Evolutionary conservation across 2,329 filamentous ascomycete genomes (phyloP), one percentile per base, ranked within the genome.

Genomic region (Pyrenophora graminea): DNA sequence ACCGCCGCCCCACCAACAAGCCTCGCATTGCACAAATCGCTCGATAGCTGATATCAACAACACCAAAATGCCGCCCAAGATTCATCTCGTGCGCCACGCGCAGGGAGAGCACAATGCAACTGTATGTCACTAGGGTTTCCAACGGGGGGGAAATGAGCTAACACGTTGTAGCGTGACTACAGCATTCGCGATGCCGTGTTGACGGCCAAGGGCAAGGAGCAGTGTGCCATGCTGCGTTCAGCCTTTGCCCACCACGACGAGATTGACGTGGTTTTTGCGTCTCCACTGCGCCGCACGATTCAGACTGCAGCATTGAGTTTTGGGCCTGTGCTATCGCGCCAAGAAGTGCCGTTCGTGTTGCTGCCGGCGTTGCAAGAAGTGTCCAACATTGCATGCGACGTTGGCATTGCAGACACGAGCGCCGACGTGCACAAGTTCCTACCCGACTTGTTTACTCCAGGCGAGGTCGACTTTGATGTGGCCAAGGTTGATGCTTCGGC

Each of bases 321-420:
- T 71, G 81, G 80, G 15, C 77, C 83, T 0, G 79, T 64, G 8
- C 55, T 74, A 6, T 54, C 60, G 0, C 59, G 67, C 3, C 39
- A 56, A 12, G 65, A 69, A 9, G 75, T 76, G 3, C 68, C 81
- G 48, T 80, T 76, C 37, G 70, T 95, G 44, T 74, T 88, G 21
- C 76, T 94, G 10, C 90, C 90, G 0, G 84, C 89, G 56, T 76
- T 90, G 4, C 92, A 96, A 74, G 92, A 96, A 73, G 85, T 90
- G 0, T 87, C 85, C 4, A 80, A 85, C 45, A 77, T 86, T 25
- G 86, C 89, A 1, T 92, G 90, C 71, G 91, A 96, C 68, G 86
- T 83, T 1, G 92, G 92, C 2, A 73, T 66, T 12, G 66, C 64
- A 37, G 51, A 64, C 17, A 54, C 34, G n/a, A 52, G 78, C 3